These are phyloP conservation scores for Podila verticillata DNA, from an alignment of 192 early-diverging fungal species.

Conservation along the genomic window DNA sequence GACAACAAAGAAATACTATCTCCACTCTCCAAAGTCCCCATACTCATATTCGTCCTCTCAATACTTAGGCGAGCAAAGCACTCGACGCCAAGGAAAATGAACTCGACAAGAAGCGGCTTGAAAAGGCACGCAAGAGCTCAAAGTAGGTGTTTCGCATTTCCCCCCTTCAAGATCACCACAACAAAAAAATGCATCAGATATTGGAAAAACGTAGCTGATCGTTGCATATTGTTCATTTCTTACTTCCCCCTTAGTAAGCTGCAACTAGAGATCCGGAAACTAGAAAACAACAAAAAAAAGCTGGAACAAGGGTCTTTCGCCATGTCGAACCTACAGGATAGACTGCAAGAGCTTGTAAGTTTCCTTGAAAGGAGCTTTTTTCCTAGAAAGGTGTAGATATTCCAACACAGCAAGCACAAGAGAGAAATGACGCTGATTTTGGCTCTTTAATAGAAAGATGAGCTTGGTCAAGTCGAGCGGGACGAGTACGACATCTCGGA, in stretches of 20 bases:
- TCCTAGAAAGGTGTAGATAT: no score
- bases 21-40: not conserved
- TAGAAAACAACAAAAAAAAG: constrained; percentile 46
- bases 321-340: constrained; percentile 25
- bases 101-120: constrained; percentile 72
- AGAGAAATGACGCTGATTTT: not conserved
- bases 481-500: constrained; percentile 60
- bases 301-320: constrained; percentile 36
- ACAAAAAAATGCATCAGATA: no score
- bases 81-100: constrained; percentile 69
- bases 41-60: not conserved
- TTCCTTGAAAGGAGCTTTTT: not conserved
- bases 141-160: constrained; percentile 43
- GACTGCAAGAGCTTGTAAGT: constrained; percentile 17
- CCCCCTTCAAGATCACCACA: constrained; percentile 3
- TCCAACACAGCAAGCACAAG: no score
- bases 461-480: constrained; percentile 26
- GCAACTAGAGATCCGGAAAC: constrained; percentile 52
- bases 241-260: constrained; percentile 37
- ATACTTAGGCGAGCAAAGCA: constrained; percentile 62
- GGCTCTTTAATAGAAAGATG: constrained; percentile 11
- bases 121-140: constrained; percentile 65
- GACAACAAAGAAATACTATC: no score
- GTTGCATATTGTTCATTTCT: not conserved
- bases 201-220: not conserved